Percentiles rank a stretch among this genome's conserved stretches.
These are phyloP conservation scores for Exserohilum rostratum DNA, from an alignment of 2,329 filamentous ascomycete species.

Conservation along the genomic window DNA sequence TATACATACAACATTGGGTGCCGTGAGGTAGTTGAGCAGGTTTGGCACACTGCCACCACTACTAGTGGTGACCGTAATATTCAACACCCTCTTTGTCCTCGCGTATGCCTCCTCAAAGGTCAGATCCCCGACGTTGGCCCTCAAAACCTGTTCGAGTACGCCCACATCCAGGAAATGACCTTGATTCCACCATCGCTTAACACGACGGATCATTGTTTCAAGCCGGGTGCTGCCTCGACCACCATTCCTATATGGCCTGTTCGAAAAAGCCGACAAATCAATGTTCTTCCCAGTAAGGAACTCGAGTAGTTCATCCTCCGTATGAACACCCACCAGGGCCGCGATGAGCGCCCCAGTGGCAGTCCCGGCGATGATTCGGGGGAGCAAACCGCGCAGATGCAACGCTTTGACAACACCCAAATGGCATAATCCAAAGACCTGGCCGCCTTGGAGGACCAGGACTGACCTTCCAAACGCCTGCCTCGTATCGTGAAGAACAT, in stretches of 20 bases:
- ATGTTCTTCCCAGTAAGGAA: slow-evolving; percentile 81
- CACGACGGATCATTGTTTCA: slow-evolving; percentile 67
- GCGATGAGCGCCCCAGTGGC: slow-evolving; percentile 90
- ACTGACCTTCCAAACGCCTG: slow-evolving; percentile 88
- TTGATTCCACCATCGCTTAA: slow-evolving; percentile 72
- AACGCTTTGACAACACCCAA: slow-evolving; percentile 88
- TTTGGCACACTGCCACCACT: slow-evolving; percentile 78
- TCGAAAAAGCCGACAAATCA: slow-evolving; percentile 78
- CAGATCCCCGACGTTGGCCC: slow-evolving; percentile 82
- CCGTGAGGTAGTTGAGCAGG: slow-evolving; percentile 88
- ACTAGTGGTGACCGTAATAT: slow-evolving; percentile 85
- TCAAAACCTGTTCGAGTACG: slow-evolving; percentile 82
- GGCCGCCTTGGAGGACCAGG: slow-evolving; percentile 85
- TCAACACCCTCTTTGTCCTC: slow-evolving; percentile 82
- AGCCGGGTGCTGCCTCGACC: slow-evolving; percentile 48
- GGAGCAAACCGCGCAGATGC: slow-evolving; percentile 78
- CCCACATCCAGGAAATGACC: slow-evolving; percentile 85
- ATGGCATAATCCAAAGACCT: slow-evolving; percentile 90
- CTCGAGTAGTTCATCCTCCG: slow-evolving; percentile 78
- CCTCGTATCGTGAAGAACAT: slow-evolving; percentile 83
- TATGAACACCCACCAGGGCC: slow-evolving; percentile 84
- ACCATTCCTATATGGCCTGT: slow-evolving; percentile 32
- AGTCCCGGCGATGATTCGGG: slow-evolving; percentile 89
- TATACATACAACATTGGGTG: slow-evolving; percentile 81
- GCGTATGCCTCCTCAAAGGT: slow-evolving; percentile 94